Percentiles rank a stretch among this genome's conserved stretches.
phyloP scores from a whole-genome alignment of 1,284 basidiomycete species.

The Austroboletus niveus region DNA sequence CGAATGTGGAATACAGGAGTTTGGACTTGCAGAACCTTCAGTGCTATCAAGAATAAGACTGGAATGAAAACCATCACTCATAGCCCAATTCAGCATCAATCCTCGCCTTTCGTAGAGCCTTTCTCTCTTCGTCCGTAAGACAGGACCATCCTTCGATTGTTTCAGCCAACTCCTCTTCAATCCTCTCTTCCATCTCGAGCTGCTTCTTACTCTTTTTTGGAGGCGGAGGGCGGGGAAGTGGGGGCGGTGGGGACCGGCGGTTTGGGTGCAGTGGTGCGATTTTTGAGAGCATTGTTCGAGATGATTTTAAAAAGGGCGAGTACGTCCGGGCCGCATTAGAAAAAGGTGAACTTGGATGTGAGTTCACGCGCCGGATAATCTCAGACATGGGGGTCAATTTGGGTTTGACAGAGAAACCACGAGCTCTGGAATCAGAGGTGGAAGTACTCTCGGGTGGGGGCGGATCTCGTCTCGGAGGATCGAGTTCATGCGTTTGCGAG shows the following conservation, averaged over 20 bases:
- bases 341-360: conserved; percentile 63
- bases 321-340: conserved; percentile 43
- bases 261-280: conserved; percentile 76
- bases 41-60: neutral
- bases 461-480: neutral
- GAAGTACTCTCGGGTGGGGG: conserved; percentile 4
- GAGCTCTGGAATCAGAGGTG: conserved; percentile 4
- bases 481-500: conserved; percentile 2
- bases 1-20: neutral
- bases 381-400: conserved; percentile 67
- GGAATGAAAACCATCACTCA: conserved; percentile 31
- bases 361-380: conserved; percentile 67
- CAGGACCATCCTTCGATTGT: conserved; percentile 70
- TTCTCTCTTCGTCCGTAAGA: conserved; percentile 63
- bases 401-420: conserved; percentile 18
- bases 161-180: conserved; percentile 76
- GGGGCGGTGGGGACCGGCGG: conserved; percentile 65
- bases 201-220: conserved; percentile 76
- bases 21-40: neutral
- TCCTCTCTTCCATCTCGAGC: conserved; percentile 68
- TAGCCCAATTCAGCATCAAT: conserved; percentile 61
- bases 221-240: conserved; percentile 60
- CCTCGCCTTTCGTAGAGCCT: conserved; percentile 56
- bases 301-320: conserved; percentile 65
- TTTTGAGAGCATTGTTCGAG: conserved; percentile 54